Evolutionary conservation across 768 basidiomycete species (phyloP).

Genomic region (Termitomyces sp.): DNA sequence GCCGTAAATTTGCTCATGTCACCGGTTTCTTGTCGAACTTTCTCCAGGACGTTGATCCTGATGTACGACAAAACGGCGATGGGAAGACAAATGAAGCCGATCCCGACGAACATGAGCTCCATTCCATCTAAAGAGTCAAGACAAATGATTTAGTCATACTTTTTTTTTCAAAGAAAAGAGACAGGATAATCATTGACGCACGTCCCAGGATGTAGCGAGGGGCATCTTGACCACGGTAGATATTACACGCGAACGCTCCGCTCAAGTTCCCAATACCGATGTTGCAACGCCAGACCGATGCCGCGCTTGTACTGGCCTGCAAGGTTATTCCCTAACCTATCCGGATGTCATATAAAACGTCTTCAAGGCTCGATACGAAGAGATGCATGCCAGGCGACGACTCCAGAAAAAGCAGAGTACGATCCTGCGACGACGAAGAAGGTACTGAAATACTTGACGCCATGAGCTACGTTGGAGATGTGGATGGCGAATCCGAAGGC

Average conservation of each 20-base stretch:
- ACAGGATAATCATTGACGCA: conserved; percentile 25
- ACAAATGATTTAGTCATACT: neutral
- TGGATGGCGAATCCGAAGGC: conserved; percentile 61
- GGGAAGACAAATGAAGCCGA: conserved; percentile 51
- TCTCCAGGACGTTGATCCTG: conserved; percentile 42
- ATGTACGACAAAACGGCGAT: conserved; percentile 43
- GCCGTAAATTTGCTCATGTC: conserved; percentile 26
- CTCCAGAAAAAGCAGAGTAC: conserved; percentile 54
- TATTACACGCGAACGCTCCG: conserved; percentile 58
- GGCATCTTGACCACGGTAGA: conserved; percentile 52
- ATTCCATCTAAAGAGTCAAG: conserved; percentile 38
- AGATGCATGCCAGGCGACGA: conserved; percentile 50
- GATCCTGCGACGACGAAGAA: conserved; percentile 64
- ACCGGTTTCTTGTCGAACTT: conserved; percentile 22
- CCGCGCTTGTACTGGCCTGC: conserved; percentile 68
- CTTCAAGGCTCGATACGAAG: neutral
- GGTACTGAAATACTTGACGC: conserved; percentile 68
- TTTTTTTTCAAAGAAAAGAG: too few relatives aligned
- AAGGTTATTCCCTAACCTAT: conserved; percentile 62
- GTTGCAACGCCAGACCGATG: conserved; percentile 62
- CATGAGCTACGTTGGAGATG: conserved; percentile 43
- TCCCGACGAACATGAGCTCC: conserved; percentile 64
- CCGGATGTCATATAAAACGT: neutral
- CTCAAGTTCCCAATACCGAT: conserved; percentile 63
- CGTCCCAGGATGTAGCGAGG: conserved; percentile 62